Percentiles rank a stretch among this genome's conserved stretches.
These are phyloP conservation scores for Colletotrichum simmondsii DNA, from an alignment of 2,329 filamentous ascomycete genomes.

Conservation along the genomic window DNA sequence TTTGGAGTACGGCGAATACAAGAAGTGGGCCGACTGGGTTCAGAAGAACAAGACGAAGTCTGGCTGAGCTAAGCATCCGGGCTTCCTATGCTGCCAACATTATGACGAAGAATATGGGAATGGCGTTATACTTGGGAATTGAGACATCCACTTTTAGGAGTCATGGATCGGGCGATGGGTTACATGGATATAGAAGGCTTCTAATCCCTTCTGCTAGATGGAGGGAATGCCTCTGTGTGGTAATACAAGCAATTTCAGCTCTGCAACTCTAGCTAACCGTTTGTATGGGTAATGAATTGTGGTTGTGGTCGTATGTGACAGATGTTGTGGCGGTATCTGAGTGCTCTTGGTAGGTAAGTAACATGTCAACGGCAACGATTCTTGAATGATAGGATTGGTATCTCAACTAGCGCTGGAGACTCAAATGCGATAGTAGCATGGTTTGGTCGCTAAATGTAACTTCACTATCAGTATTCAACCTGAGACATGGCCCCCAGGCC, in stretches of 20 bases:
- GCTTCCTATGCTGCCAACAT: not conserved
- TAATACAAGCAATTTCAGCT: constrained; percentile 17
- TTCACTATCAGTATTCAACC: not conserved
- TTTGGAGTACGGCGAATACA: constrained; percentile 79
- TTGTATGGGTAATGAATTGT: not conserved
- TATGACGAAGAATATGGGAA: not conserved
- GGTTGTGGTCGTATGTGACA: not conserved
- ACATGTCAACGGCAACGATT: no score
- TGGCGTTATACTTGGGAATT: constrained; percentile 16
- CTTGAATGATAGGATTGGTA: no score
- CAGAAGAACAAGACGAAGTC: constrained; percentile 43
- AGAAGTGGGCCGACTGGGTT: constrained; percentile 82
- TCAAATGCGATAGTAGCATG: no score
- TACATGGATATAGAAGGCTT: constrained; percentile 15
- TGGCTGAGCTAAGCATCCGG: constrained; percentile 13
- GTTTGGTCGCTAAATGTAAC: no score
- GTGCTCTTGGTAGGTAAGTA: no score
- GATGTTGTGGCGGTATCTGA: not conserved
- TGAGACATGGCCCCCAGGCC: not conserved
- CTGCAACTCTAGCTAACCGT: not conserved
- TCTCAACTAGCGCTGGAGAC: no score
- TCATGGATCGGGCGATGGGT: not conserved
- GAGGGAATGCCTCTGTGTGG: constrained; percentile 9
- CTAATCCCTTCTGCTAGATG: constrained; percentile 11
- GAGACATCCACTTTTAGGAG: not conserved